phyloP scores from a whole-genome alignment of 2,329 filamentous ascomycete species.

The Fusarium nygamai region DNA sequence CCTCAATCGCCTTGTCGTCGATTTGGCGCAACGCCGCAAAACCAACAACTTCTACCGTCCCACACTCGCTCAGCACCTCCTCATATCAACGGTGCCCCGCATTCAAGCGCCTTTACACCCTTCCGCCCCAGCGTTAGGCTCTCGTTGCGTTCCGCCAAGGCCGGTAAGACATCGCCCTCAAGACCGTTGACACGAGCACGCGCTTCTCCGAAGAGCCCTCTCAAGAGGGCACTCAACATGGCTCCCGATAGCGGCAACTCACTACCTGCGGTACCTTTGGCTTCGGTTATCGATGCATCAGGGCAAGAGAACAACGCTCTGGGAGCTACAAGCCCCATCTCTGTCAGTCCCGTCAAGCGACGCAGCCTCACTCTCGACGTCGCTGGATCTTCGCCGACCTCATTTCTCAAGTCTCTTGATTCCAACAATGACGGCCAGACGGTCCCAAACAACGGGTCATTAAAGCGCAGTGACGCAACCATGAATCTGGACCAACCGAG shows the following conservation, averaged over 20 bases:
- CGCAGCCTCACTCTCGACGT: constrained; percentile 68
- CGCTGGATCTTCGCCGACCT: constrained; percentile 61
- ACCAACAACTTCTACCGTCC: constrained; percentile 46
- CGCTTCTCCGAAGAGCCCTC: constrained; percentile 81
- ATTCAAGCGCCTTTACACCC: constrained; percentile 67
- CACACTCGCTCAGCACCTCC: constrained; percentile 51
- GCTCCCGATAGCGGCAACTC: constrained; percentile 78
- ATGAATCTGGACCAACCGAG: constrained; percentile 86
- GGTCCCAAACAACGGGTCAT: constrained; percentile 71
- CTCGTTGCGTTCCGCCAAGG: constrained; percentile 70
- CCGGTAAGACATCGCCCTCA: constrained; percentile 65
- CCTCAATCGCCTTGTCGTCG: constrained; percentile 64
- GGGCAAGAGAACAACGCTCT: constrained; percentile 57
- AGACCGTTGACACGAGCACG: constrained; percentile 69
- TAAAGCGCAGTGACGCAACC: constrained; percentile 90
- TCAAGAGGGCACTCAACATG: constrained; percentile 78
- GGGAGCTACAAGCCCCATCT: constrained; percentile 48
- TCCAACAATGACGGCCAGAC: constrained; percentile 48
- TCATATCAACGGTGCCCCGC: constrained; percentile 45
- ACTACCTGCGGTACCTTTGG: constrained; percentile 54
- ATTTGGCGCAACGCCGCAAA: constrained; percentile 51
- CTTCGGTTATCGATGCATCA: constrained; percentile 50
- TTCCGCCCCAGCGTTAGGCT: constrained; percentile 74
- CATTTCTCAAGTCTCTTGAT: constrained; percentile 63
- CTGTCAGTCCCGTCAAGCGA: constrained; percentile 56